A percentile compares a stretch with the other conserved stretches of the same genome.
phyloP scores from a whole-genome alignment of 768 basidiomycete species.

The Pilatotrama ljubarskyi region DNA sequence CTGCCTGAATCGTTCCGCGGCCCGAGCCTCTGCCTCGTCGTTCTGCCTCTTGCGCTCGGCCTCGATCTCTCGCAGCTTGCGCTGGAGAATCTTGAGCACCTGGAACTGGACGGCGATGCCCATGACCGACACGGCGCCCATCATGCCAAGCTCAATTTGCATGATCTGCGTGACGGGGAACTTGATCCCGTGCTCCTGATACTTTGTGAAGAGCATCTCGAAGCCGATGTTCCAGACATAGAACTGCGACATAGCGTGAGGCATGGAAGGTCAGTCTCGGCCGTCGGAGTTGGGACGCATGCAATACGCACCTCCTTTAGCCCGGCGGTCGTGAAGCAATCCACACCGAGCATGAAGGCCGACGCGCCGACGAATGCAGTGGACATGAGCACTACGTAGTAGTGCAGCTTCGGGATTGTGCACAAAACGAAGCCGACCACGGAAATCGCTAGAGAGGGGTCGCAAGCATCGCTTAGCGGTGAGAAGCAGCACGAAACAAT shows the following conservation, averaged over 20 bases:
- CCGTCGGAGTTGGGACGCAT: neutral
- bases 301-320: conserved; percentile 77
- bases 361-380: conserved; percentile 91
- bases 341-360: conserved; percentile 89
- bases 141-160: conserved; percentile 90
- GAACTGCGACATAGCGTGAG: conserved; percentile 53
- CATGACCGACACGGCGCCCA: conserved; percentile 81
- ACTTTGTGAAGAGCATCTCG: conserved; percentile 75
- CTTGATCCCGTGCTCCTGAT: conserved; percentile 58
- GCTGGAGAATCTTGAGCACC: conserved; percentile 76
- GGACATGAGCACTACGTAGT: conserved; percentile 81
- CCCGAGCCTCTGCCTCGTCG: conserved; percentile 72
- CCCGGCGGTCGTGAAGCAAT: conserved; percentile 89
- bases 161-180: conserved; percentile 89
- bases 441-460: conserved; percentile 50
- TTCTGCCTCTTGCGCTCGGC: conserved; percentile 73
- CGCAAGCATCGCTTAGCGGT: conserved; percentile 23
- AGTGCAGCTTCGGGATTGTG: conserved; percentile 85
- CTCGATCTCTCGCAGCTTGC: conserved; percentile 76
- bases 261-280: conserved; percentile 16
- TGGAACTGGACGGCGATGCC: conserved; percentile 89
- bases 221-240: conserved; percentile 97
- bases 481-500: conserved; percentile 13
- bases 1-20: conserved; percentile 66
- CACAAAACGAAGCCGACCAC: conserved; percentile 81